Conservation (phyloP, 1,284 basidiomycete genomes). For the Taiwanofungus camphoratus region DNA sequence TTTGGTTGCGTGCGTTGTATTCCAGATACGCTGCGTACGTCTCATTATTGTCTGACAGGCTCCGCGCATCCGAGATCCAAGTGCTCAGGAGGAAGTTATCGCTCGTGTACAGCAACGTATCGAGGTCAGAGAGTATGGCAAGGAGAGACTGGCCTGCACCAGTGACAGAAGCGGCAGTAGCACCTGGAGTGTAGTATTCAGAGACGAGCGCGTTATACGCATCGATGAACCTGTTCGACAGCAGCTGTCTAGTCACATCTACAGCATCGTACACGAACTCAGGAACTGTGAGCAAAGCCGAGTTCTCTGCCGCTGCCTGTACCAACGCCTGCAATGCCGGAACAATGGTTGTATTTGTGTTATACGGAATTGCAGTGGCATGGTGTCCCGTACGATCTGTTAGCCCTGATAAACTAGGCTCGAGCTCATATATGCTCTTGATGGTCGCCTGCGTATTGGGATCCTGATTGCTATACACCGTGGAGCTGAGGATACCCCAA, state of each 20-base stretch:
- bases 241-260: slow-evolving; percentile 36
- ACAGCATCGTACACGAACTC: slow-evolving; percentile 40
- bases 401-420: slow-evolving; percentile 29
- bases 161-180: slow-evolving; percentile 19
- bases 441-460: slow-evolving; percentile 32
- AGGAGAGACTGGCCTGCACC: slow-evolving; percentile 26
- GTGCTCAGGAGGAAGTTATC: slow-evolving; percentile 31
- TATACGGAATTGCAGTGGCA: slow-evolving; percentile 34
- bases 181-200: slow-evolving; percentile 22
- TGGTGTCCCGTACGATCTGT: slow-evolving; percentile 30
- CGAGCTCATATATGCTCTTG: slow-evolving; percentile 36
- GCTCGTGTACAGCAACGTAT: slow-evolving; percentile 31
- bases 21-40: slow-evolving; percentile 34
- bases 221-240: slow-evolving; percentile 35
- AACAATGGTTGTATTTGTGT: slow-evolving; percentile 33
- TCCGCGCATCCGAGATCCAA: slow-evolving; percentile 34
- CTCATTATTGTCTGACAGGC: slow-evolving; percentile 25
- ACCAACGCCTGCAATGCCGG: slow-evolving; percentile 32
- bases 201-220: slow-evolving; percentile 28
- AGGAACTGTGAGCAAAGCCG: slow-evolving; percentile 21
- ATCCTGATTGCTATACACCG: slow-evolving; percentile 36
- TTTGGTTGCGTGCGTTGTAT: slow-evolving; percentile 39
- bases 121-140: slow-evolving; percentile 31
- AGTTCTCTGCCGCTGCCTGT: slow-evolving; percentile 21
- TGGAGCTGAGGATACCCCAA: slow-evolving; percentile 33